Conservation (phyloP, 2,329 filamentous ascomycete species). For the Ophiostoma sp. region DNA sequence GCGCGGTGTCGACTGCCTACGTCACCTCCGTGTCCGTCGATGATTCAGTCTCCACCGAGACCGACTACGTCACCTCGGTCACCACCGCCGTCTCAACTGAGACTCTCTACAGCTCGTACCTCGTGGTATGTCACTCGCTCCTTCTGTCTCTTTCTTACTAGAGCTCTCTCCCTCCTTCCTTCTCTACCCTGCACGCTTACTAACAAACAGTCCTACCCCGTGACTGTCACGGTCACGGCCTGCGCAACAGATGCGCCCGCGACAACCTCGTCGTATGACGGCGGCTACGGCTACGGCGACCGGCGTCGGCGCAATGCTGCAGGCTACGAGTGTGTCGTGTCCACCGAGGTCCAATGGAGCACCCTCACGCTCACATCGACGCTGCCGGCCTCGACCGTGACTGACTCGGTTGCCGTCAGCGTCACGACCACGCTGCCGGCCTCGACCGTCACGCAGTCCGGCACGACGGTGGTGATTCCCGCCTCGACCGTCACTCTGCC, state of each 20-base stretch:
- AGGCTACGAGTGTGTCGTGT: constrained; percentile 16
- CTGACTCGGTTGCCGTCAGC: constrained; percentile 13
- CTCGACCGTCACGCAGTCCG: constrained; percentile 15
- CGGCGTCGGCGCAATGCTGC: neutral
- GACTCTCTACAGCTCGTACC: constrained; percentile 18
- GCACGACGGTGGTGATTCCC: constrained; percentile 5
- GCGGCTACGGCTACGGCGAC: constrained; percentile 1
- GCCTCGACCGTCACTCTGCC: constrained; percentile 1
- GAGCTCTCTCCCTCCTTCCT: neutral
- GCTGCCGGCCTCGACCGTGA: constrained; percentile 23
- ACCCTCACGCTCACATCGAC: constrained; percentile 20
- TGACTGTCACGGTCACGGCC: constrained; percentile 10
- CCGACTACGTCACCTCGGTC: constrained; percentile 11
- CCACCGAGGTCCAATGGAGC: constrained; percentile 16
- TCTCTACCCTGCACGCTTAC: neutral
- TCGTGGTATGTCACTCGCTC: constrained; percentile 4
- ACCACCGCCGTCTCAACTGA: constrained; percentile 15
- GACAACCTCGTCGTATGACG: neutral
- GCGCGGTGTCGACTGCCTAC: constrained; percentile 15
- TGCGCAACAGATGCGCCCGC: constrained; percentile 2
- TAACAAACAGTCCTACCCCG: constrained; percentile 19
- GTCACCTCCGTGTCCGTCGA: constrained; percentile 19
- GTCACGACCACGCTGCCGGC: constrained; percentile 19
- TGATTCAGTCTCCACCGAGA: constrained; percentile 15
- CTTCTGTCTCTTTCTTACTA: neutral